Conservation (phyloP, 352 stramenopile species). For the Phytophthora colocasiae region DNA sequence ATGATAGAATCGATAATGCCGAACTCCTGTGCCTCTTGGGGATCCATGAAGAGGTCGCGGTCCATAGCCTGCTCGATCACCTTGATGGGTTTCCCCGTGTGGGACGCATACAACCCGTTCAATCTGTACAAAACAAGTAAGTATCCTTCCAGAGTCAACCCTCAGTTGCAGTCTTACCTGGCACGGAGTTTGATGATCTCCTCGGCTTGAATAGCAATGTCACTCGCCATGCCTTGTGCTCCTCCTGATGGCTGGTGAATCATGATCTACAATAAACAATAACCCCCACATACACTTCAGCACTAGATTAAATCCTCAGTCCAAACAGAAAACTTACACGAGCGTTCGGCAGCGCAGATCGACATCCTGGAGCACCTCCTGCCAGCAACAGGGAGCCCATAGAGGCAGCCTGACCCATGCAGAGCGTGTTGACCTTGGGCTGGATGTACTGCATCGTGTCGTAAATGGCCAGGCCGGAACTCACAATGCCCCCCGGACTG, state of each 20-base stretch:
- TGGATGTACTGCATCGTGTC: conserved; percentile 99
- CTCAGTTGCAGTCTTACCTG: conserved; percentile 40
- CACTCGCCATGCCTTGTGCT: conserved; percentile 96
- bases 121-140: conserved; percentile 46
- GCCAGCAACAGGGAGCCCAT: conserved; percentile 97
- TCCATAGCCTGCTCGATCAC: conserved; percentile 90
- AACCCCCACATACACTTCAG: conserved; percentile 1
- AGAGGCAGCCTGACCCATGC: conserved; percentile 96
- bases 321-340: conserved; percentile 59
- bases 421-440: conserved; percentile 97
- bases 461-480: conserved; percentile 97
- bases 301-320: not conserved
- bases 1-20: conserved; percentile 88
- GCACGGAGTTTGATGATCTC: conserved; percentile 96
- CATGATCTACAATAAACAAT: conserved; percentile 86
- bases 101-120: conserved; percentile 75
- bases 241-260: conserved; percentile 98
- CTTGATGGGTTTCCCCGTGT: conserved; percentile 79
- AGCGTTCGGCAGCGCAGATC: conserved; percentile 94
- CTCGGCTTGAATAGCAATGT: conserved; percentile 99
- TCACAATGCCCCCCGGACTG: conserved; percentile 97
- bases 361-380: conserved; percentile 88
- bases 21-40: conserved; percentile 74
- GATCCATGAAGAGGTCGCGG: conserved; percentile 89
- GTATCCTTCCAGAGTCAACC: too few species aligned